These are phyloP conservation scores for Rhodosporidiobolus odoratus DNA, from an alignment of 768 basidiomycete species.

Conservation along the genomic window DNA sequence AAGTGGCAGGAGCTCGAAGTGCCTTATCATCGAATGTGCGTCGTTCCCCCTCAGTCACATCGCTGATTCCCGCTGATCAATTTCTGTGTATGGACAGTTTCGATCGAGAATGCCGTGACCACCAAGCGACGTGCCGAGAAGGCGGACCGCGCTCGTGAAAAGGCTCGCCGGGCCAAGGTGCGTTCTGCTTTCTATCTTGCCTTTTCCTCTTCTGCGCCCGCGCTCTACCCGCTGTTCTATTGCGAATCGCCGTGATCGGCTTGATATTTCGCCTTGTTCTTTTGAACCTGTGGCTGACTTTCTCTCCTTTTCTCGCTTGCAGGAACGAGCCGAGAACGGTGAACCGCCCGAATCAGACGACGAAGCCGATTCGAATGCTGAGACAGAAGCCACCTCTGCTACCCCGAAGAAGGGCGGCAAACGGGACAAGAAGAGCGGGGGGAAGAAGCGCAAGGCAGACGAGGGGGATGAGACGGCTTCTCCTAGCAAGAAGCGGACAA, in stretches of 20 bases:
- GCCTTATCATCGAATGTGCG: slow-evolving; percentile 38
- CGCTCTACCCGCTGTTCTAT: too few species aligned
- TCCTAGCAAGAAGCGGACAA: slow-evolving; percentile 24
- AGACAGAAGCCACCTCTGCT: background rate
- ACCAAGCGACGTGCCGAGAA: slow-evolving; percentile 39
- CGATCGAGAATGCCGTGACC: slow-evolving; percentile 37
- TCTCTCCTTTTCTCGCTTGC: background rate
- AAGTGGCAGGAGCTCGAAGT: slow-evolving; percentile 30
- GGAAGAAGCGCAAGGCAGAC: slow-evolving; percentile 23
- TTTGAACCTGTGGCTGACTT: too few species aligned
- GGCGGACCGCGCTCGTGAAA: slow-evolving; percentile 25
- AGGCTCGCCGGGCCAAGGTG: slow-evolving; percentile 22
- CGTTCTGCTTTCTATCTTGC: background rate
- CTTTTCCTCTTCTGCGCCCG: background rate
- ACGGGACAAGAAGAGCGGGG: background rate
- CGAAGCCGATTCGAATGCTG: slow-evolving; percentile 7
- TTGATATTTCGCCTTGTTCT: too few species aligned
- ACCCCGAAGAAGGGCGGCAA: slow-evolving; percentile 8
- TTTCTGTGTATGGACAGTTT: slow-evolving; percentile 18
- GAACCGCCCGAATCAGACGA: slow-evolving; percentile 15
- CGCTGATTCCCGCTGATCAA: background rate
- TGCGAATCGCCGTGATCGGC: too few species aligned
- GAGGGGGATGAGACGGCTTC: slow-evolving; percentile 8
- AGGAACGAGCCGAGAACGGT: slow-evolving; percentile 10
- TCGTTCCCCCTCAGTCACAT: background rate